Conservation (phyloP, 148 eudicot genomes). For the Polygonum aviculare region DNA sequence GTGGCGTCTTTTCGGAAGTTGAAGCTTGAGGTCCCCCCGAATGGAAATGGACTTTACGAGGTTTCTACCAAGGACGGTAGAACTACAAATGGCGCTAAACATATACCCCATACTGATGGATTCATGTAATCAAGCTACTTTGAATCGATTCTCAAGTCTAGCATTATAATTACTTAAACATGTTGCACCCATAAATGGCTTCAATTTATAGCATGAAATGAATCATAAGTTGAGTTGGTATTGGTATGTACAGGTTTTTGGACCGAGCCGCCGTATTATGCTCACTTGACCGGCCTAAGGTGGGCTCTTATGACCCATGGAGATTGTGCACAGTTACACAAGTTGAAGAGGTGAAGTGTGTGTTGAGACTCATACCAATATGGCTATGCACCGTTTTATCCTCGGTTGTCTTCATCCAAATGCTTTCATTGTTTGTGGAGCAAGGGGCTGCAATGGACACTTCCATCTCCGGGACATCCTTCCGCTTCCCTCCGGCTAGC, state of each 20-base stretch:
- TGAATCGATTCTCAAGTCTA: too few relatives aligned
- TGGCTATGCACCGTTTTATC: conserved; percentile 59
- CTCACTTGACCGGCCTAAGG: conserved; percentile 23
- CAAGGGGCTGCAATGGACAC: conserved; percentile 69
- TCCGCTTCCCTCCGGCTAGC: conserved; percentile 62
- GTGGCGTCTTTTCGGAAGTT: conserved; percentile 37
- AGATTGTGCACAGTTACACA: conserved; percentile 49
- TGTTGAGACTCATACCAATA: conserved; percentile 45
- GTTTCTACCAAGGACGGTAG: conserved; percentile 18
- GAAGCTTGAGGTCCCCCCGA: conserved; percentile 25
- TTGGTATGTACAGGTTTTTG: conserved; percentile 25
- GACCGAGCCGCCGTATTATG: conserved; percentile 46
- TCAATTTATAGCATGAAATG: background rate
- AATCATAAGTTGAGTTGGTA: background rate
- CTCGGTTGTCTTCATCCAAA: conserved; percentile 60
- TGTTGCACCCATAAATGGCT: too few relatives aligned
- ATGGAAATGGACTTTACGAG: conserved; percentile 34
- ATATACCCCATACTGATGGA: conserved; percentile 32
- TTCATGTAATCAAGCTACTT: conserved; percentile 20
- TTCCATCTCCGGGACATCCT: conserved; percentile 22
- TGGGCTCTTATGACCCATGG: conserved; percentile 34
- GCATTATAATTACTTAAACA: too few relatives aligned
- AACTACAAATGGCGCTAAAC: conserved; percentile 17
- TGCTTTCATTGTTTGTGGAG: conserved; percentile 57
- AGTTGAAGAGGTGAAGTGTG: conserved; percentile 61